Conservation (phyloP, 192 early-diverging fungal species). For the Linnemannia zychae region DNA sequence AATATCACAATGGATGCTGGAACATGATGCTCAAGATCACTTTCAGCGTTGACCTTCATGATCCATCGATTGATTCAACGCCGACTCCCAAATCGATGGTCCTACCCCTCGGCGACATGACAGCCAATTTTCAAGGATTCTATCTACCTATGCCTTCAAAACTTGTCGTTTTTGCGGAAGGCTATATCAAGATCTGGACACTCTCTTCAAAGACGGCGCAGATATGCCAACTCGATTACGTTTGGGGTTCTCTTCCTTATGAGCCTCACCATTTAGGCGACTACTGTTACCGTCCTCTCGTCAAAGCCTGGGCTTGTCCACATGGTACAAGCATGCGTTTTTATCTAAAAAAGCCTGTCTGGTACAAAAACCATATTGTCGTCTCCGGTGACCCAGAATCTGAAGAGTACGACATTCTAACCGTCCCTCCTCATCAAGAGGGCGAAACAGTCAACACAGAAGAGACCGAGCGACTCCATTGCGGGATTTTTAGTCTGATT, state of each 20-base stretch:
- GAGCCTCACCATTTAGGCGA: neutral
- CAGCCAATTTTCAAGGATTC: neutral
- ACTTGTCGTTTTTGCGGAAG: neutral
- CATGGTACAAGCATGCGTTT: neutral
- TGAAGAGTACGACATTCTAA: neutral
- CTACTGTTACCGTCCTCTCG: neutral
- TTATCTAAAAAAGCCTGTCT: neutral
- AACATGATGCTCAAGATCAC: neutral
- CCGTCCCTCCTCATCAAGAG: neutral
- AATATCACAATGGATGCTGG: neutral
- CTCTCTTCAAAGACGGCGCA: neutral
- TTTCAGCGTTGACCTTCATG: neutral
- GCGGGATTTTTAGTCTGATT: neutral
- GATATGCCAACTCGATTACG: neutral
- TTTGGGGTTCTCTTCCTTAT: neutral
- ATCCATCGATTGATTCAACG: neutral
- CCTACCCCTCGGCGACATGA: neutral
- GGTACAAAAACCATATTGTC: neutral
- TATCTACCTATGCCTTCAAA: slow-evolving; percentile 2
- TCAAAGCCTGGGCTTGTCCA: neutral
- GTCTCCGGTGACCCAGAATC: neutral
- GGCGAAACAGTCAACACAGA: neutral
- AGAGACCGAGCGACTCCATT: neutral
- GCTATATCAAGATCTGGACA: slow-evolving; percentile 3
- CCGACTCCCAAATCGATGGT: neutral